Conservation (phyloP, 2,329 filamentous ascomycete species). For the Lasiodiplodia sp. region DNA sequence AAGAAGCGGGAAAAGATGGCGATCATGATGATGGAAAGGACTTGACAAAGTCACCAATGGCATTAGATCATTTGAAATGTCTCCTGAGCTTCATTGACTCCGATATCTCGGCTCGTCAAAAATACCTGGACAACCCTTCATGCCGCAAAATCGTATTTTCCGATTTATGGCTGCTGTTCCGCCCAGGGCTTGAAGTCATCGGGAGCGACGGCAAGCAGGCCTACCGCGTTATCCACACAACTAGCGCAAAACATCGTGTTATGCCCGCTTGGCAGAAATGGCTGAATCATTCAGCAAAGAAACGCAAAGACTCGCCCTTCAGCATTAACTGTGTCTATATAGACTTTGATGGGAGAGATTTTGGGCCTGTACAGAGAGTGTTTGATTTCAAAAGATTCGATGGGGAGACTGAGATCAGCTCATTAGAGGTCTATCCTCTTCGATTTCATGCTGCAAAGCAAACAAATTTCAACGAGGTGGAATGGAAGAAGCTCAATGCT, state of each 20-base stretch:
- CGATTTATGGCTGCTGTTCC: not conserved
- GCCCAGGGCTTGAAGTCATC: not conserved
- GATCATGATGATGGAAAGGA: not conserved
- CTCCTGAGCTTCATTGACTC: not conserved
- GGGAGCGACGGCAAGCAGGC: not conserved
- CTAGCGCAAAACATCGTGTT: not conserved
- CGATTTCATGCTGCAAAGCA: not conserved
- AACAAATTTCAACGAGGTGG: not conserved
- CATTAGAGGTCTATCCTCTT: not conserved
- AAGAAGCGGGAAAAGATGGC: accelerated
- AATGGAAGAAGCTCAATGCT: not conserved
- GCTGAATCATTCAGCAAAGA: not conserved
- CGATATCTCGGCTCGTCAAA: not conserved
- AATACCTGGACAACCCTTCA: not conserved
- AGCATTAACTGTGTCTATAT: not conserved
- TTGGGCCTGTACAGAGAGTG: not conserved
- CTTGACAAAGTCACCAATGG: not conserved
- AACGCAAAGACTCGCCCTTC: not conserved
- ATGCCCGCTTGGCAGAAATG: not conserved
- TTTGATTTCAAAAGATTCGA: not conserved
- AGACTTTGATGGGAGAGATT: not conserved
- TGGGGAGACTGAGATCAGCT: not conserved
- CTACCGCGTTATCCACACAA: not conserved
- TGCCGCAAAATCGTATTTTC: not conserved
- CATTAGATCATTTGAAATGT: not conserved